Percentiles rank a stretch among this genome's conserved stretches.
Conservation (phyloP, 805 yeast genomes). For the Vanderwaltozyma verrucispora region DNA sequence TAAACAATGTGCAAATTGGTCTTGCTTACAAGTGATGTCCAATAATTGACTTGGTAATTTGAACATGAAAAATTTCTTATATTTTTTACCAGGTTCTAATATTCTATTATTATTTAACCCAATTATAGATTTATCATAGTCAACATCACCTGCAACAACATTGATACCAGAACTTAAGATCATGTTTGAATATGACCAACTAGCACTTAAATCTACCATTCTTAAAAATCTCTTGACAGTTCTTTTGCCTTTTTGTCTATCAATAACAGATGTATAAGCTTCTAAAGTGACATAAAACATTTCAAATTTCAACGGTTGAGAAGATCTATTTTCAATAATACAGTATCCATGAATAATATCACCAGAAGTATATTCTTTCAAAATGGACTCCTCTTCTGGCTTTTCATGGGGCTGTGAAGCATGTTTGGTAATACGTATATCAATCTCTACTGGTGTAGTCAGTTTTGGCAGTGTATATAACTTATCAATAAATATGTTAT, state of each 20-base stretch:
- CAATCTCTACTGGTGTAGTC: constrained; percentile 37
- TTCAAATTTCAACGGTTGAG: constrained; percentile 44
- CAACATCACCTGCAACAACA: constrained; percentile 35
- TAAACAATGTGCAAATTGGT: constrained; percentile 30
- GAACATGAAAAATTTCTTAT: constrained; percentile 50
- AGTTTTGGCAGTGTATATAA: constrained; percentile 39
- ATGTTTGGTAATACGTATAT: constrained; percentile 41
- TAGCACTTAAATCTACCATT: constrained; percentile 52
- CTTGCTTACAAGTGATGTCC: constrained; percentile 43
- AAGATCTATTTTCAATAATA: constrained; percentile 37
- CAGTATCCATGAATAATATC: constrained; percentile 55
- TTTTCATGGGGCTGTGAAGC: constrained; percentile 38
- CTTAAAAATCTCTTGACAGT: constrained; percentile 40
- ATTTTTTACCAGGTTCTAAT: constrained; percentile 38
- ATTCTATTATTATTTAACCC: constrained; percentile 43
- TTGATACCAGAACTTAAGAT: constrained; percentile 45
- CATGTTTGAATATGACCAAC: constrained; percentile 41
- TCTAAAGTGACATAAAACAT: constrained; percentile 47
- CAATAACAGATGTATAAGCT: constrained; percentile 30
- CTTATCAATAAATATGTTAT: constrained; percentile 41
- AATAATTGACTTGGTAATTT: constrained; percentile 44
- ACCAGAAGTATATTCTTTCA: constrained; percentile 56
- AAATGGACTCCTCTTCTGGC: constrained; percentile 36
- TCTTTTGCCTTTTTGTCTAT: constrained; percentile 26
- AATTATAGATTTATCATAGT: constrained; percentile 37